Base-by-base conservation (phyloP, 306 rosid genomes). In the Myrica gale region DNA sequence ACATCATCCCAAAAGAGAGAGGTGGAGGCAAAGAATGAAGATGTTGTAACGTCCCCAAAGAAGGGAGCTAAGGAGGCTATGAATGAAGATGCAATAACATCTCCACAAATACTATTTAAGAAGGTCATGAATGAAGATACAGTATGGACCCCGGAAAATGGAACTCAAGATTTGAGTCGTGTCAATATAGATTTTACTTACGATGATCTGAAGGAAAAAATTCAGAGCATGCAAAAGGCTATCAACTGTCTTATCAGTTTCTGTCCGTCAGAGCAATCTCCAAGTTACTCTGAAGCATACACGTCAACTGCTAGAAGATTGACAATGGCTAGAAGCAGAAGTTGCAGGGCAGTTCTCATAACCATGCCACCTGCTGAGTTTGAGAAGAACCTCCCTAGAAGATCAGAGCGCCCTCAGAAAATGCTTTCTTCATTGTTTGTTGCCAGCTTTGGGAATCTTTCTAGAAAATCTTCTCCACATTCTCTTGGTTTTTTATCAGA, bases 271-370 rank as follows among this genome's bases (percentile, higher is more conserved):
- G 89, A 81, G 81, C 75, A 77, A 76, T 82, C 90, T 72, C 86
- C 79, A 43, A 62, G 61, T 69, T 74, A 83, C 45, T 78, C 73
- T 10, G 81, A 75, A 68, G 43, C 86, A 23, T 52, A 26, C 6
- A 69, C 76, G 76, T 46, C 82, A 48, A 62, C 74, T 53, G 26
- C 82, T 42, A 75, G 67, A 68, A 82, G 77, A 74, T 41, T 47
- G 20, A 81, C 23, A 67, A 60, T 85, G 54, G 13, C 75, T 17
- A 87, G 88, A 82, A 84, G 89, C 76, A 84, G 82, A 81, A 90
- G 92, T 73, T 80, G 87, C 75, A 72, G 68, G 79, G 80, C 91
- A 56, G 63, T 68, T 75, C 74, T 88, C 76, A 68, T 72, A 76
- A 50, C 75, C 47, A 20, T 67, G 12, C 56, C 56, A 17, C 73